A percentile compares a stretch with the other conserved stretches of the same genome.
Conservation (phyloP, 495 filamentous ascomycete species). For the Aspergillus diversus region DNA sequence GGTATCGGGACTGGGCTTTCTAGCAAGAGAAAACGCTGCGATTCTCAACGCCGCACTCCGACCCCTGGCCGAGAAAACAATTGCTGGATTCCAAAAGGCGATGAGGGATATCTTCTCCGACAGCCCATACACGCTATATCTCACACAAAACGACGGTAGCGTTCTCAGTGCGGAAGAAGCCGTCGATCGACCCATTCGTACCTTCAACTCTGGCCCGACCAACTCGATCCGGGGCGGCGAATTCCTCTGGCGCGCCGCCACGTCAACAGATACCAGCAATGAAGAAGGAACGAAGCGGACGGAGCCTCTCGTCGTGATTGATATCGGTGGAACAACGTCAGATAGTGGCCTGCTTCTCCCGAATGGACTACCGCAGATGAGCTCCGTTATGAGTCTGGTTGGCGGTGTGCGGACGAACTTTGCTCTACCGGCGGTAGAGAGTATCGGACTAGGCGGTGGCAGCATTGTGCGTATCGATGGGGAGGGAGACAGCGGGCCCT, state of each 20-base stretch:
- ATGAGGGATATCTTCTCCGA: slow-evolving; percentile 37
- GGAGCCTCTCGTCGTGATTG: slow-evolving; percentile 42
- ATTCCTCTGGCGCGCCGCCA: slow-evolving; percentile 36
- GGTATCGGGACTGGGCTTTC: slow-evolving; percentile 51
- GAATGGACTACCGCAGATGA: slow-evolving; percentile 49
- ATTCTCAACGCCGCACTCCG: slow-evolving; percentile 57
- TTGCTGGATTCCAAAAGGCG: slow-evolving; percentile 45
- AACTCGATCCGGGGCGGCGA: slow-evolving; percentile 57
- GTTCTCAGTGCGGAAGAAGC: slow-evolving; percentile 46
- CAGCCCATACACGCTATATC: slow-evolving; percentile 45
- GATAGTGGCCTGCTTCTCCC: slow-evolving; percentile 51
- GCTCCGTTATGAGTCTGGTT: slow-evolving; percentile 43
- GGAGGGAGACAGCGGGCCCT: slow-evolving; percentile 32
- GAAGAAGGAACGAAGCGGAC: slow-evolving; percentile 1
- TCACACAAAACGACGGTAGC: slow-evolving; percentile 59
- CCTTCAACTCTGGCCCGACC: slow-evolving; percentile 56
- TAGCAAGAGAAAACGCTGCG: slow-evolving; percentile 56
- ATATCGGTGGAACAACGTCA: slow-evolving; percentile 56
- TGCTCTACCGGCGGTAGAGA: slow-evolving; percentile 55
- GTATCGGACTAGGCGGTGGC: slow-evolving; percentile 58
- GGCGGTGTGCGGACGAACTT: slow-evolving; percentile 54
- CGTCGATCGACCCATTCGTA: slow-evolving; percentile 50
- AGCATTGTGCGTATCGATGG: slow-evolving; percentile 44
- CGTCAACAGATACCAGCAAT: slow-evolving; percentile 32
- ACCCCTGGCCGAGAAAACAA: slow-evolving; percentile 46